Evolutionary conservation across 495 filamentous ascomycete genomes (phyloP), one percentile per base, ranked within the genome.

Genomic region (Penicillium cosmopolitanum): DNA sequence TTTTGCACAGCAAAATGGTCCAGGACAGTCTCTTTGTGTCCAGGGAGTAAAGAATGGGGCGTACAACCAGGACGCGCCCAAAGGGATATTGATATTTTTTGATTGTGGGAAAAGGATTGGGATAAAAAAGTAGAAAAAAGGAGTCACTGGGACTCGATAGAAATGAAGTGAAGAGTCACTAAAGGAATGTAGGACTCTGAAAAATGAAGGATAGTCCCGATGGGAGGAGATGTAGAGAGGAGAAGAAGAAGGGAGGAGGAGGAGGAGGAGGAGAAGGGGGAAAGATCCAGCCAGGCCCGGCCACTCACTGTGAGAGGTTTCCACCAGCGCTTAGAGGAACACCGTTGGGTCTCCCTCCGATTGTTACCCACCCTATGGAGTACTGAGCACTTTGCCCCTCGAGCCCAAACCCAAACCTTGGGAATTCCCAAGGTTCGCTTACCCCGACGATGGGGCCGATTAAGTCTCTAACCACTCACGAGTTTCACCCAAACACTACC

Each of bases 1-100:
- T 66, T 73, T 71, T 53, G 64, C 63, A 48, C 66, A 69, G 68
- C 68, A 71, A 71, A 71, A 69, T 56, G 33, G 57, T 36, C 51
- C 48, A 33, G 55, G 42, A 40, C 51, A 56, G 25, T 53, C 51
- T 67, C 57, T 70, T 61, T 68, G 62, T 64, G 57, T 61, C 67
- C 68, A 61, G 66, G 63, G 64, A 66, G 11, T 38, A 65, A 63
- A 52, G 68, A 68, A 69, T 73, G 70, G 61, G 71, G 73, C 70
- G 75, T 63, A 73, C 72, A 73, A 71, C 71, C 70, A 77, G 74
- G 73, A 73, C 72, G 64, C 73, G 71, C 71, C 62, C 46, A 10
- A 63, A 31, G 51, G 57, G 63, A 31, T 23, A 23, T 23, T 23
- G 28, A 31, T 31, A 31, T 31, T 9, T 31, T 31, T 31, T 7